Base-by-base conservation (phyloP, 1,284 basidiomycete genomes). In the Cryptococcus depauperatus region DNA sequence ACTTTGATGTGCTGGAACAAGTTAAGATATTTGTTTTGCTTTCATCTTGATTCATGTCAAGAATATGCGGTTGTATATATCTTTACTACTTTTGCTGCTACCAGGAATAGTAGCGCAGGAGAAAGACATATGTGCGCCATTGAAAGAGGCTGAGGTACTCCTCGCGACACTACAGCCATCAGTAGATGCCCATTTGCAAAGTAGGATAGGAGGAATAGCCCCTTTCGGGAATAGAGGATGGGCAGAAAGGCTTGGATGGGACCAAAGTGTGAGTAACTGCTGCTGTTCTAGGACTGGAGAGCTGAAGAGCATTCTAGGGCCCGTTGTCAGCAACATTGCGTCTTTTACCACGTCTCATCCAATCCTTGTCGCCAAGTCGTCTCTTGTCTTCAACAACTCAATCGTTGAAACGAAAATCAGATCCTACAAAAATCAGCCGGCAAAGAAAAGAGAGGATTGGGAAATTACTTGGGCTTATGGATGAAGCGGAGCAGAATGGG, bases 401-500 rank as follows among this genome's bases (percentile, higher is more conserved):
- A 44, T 34, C 43, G 5, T 32, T 39, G 16, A 28, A 40, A 19
- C 19, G 33, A 22, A 34, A 19, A 37, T 25, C 14, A 22, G 41
- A 25, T 4, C n/a, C n/a, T n/a, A 76, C 7, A 68, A 72, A 21
- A 74, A 74, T 52, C 75, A 43, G 45, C 26, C 47, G 48, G 35
- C 50, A 49, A 19, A 50, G 57, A 29, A 48, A 53, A 19, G 58
- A 59, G n/a, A 55, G 58, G 37, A 80, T 82, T 3, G 80, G 85
- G 56, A 85, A 84, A 59, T 80, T 87, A 28, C 60, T 87, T 11
- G 82, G 83, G 57, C 64, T 91, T 11, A 67, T 92, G 25, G 78
- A 84, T 42, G 81, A 85, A 64, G 85, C 89, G 0, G 79, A 82
- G 8, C 82, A 84, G 46, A 69, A 84, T 35, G 90, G 89, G 3